These are phyloP conservation scores for Candida smagusa DNA, from an alignment of 1,139 yeast genomes.

Conservation along the genomic window DNA sequence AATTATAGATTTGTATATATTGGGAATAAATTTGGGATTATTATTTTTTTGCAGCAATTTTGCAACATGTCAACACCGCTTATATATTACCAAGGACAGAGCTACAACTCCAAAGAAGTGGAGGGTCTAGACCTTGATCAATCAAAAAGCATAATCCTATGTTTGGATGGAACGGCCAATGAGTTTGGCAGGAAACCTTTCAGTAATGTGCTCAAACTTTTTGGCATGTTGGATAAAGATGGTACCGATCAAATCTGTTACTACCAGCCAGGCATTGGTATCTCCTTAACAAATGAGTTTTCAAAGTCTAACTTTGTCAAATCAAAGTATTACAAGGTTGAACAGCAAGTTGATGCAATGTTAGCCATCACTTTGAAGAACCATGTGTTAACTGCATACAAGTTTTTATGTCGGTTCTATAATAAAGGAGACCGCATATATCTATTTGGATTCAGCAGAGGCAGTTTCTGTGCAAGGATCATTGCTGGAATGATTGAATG, in stretches of 20 bases:
- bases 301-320: background rate
- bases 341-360: constrained; percentile 38
- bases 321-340: background rate
- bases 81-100: no score
- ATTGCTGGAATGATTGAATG: constrained; percentile 61
- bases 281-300: constrained; percentile 20
- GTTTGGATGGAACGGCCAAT: constrained; percentile 63
- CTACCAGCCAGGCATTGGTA: constrained; percentile 68
- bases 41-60: constrained; percentile 2
- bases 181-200: constrained; percentile 56
- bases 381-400: constrained; percentile 57
- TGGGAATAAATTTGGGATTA: constrained; percentile 3
- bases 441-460: constrained; percentile 63
- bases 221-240: constrained; percentile 48
- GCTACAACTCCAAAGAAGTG: background rate
- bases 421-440: constrained; percentile 48
- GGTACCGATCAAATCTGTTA: constrained; percentile 47
- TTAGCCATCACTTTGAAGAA: constrained; percentile 51
- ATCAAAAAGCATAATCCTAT: constrained; percentile 32
- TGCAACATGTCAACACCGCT: background rate
- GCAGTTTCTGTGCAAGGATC: constrained; percentile 62
- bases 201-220: constrained; percentile 54
- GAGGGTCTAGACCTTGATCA: background rate
- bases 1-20: constrained; percentile 2
- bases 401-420: constrained; percentile 47